These are phyloP conservation scores for Aquanectria penicillioides DNA, from an alignment of 2,329 filamentous ascomycete genomes.

Conservation along the genomic window DNA sequence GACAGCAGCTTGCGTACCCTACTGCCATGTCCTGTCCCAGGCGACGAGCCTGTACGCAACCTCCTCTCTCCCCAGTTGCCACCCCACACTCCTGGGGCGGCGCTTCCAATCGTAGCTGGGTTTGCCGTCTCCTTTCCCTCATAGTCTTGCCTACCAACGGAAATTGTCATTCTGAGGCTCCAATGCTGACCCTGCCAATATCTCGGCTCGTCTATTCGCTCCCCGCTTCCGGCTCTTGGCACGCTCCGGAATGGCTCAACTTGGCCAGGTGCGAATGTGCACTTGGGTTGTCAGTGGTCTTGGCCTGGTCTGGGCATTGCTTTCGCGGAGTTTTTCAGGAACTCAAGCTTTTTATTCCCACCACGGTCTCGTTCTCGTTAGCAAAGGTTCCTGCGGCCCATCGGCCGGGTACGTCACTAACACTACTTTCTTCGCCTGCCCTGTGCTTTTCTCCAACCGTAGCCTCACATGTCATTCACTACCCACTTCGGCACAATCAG, in stretches of 20 bases:
- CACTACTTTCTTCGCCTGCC: background rate
- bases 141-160: slow-evolving; percentile 3
- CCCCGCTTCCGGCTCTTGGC: background rate
- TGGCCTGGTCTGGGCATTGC: background rate
- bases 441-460: background rate
- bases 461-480: background rate
- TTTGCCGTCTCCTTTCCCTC: background rate
- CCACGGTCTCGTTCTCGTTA: background rate
- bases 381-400: background rate
- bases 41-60: background rate
- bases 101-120: background rate
- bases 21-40: background rate
- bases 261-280: too few species aligned
- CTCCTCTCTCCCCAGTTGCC: background rate
- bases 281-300: background rate
- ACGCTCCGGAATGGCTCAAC: background rate
- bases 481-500: background rate
- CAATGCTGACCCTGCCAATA: slow-evolving; percentile 19
- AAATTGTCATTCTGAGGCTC: slow-evolving; percentile 14
- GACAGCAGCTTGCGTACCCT: slow-evolving; percentile 37
- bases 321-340: background rate
- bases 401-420: slow-evolving; percentile 1
- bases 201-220: slow-evolving; percentile 12
- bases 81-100: too few species aligned
- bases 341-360: background rate